Evolutionary conservation across 2,329 filamentous ascomycete genomes (phyloP), one percentile per base, ranked within the genome.

Genomic region (Stagonosporopsis tanaceti): DNA sequence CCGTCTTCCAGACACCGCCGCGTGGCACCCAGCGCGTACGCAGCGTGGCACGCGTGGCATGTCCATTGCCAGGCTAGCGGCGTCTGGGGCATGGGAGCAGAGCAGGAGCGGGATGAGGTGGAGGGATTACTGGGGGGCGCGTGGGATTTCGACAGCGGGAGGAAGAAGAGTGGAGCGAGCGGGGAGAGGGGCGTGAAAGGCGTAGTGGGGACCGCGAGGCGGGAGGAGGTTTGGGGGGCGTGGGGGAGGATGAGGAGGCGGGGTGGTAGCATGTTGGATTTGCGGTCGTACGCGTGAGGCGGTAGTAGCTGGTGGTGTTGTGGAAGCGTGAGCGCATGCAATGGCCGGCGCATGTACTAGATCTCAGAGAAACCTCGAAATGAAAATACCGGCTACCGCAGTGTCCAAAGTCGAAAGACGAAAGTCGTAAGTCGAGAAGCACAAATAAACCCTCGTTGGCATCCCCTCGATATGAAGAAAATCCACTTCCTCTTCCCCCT

Each of bases 1-100:
- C 83, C 83, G 61, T 85, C 82, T 42, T 81, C 76, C 7, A 85
- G 78, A 57, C 83, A 85, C 50, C 83, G 79, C 0, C 81, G 78
- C 0, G 83, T 85, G 2, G 78, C 78, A 20, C 76, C 79, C 2
- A 85, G 74, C 1, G 74, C 71, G 68, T 85, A 85, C 11, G 71
- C 75, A 17, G 71, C 74, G 35, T 73, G 69, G 70, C 83, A 85
- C 40, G 80, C 66, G 66, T 85, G 83, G 65, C 83, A 85, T 61
- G 78, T 76, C 83, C 83, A 85, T 32, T 81, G 70, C 83, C 82
- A 85, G 20, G 67, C 64, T 4, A 81, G 70, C 0, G 79, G 77
- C 1, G 28, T 52, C 1, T 28, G n/a, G 6, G 67, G 62, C 3
- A 53, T 3, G 71, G 72, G 11, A 62, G 65, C 2, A 61, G 67